Conservation (phyloP, 176 grass and related monocot genomes). For the Lolium rigidum region DNA sequence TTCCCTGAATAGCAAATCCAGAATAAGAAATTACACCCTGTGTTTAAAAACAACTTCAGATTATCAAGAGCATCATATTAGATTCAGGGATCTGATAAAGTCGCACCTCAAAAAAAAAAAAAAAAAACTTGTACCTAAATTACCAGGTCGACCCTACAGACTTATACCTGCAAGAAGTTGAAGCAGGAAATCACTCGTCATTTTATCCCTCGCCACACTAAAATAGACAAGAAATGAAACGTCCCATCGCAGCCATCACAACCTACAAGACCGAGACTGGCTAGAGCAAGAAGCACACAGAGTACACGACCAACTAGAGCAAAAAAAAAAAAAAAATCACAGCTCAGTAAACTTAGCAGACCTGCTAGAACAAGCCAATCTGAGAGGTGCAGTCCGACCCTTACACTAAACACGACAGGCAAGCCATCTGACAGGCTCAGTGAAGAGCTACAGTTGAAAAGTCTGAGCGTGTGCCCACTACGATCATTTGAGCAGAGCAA, state of each 20-base stretch:
- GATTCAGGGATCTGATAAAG: background rate
- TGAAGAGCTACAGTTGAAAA: background rate
- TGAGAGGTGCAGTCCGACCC: background rate
- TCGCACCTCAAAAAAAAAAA: slow-evolving; percentile 14
- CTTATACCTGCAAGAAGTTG: slow-evolving; percentile 6
- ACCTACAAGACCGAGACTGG: background rate
- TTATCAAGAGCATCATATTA: background rate
- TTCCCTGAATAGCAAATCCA: slow-evolving; percentile 27
- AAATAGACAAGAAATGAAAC: background rate
- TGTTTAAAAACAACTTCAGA: slow-evolving; percentile 7
- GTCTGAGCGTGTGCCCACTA: background rate
- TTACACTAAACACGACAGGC: background rate
- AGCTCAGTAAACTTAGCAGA: background rate
- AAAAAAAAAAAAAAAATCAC: background rate
- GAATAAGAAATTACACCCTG: background rate
- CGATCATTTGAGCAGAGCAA: slow-evolving; percentile 3
- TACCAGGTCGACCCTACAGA: background rate
- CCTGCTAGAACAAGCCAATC: background rate
- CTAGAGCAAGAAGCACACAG: slow-evolving; percentile 10
- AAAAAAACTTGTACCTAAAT: slow-evolving; percentile 6
- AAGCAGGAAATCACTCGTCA: slow-evolving; percentile 19
- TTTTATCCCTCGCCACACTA: background rate
- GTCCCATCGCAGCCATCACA: background rate
- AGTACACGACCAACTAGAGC: background rate
- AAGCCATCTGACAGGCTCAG: background rate